Evolutionary conservation across 164 flowering plant species (phyloP).

Genomic region (Aristolochia contorta): DNA sequence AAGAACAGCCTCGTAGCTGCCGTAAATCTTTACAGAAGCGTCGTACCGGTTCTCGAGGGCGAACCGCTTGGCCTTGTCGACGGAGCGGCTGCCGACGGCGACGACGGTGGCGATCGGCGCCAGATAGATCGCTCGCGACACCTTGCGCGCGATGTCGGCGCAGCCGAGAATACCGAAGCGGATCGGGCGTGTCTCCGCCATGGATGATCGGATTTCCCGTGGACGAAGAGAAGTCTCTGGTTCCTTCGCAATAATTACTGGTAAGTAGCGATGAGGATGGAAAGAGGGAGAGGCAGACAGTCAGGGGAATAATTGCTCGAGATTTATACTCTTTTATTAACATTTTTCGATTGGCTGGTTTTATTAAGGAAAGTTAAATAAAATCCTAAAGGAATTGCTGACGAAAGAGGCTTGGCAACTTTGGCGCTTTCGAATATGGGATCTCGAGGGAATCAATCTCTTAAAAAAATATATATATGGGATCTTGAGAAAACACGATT

Average conservation of each 20-base stretch:
- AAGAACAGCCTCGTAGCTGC: slow-evolving; percentile 47
- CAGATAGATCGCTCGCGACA: slow-evolving; percentile 42
- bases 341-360: too few relatives aligned
- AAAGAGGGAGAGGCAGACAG: too few relatives aligned
- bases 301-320: too few relatives aligned
- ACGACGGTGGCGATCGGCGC: slow-evolving; percentile 39
- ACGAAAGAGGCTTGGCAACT: too few relatives aligned
- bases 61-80: slow-evolving; percentile 39
- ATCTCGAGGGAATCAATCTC: too few relatives aligned
- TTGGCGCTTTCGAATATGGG: too few relatives aligned
- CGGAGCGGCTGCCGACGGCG: slow-evolving; percentile 57
- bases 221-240: background rate
- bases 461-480: too few relatives aligned
- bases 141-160: slow-evolving; percentile 54
- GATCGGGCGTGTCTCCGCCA: slow-evolving; percentile 11
- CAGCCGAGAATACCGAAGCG: slow-evolving; percentile 54
- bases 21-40: slow-evolving; percentile 33
- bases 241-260: background rate
- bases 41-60: slow-evolving; percentile 43
- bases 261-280: slow-evolving; percentile 5
- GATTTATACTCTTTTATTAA: too few relatives aligned
- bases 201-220: background rate
- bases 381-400: too few relatives aligned
- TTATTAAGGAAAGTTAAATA: too few relatives aligned
- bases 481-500: too few relatives aligned